Conservation (phyloP, 495 filamentous ascomycete species). For the Cryomyces antarcticus region DNA sequence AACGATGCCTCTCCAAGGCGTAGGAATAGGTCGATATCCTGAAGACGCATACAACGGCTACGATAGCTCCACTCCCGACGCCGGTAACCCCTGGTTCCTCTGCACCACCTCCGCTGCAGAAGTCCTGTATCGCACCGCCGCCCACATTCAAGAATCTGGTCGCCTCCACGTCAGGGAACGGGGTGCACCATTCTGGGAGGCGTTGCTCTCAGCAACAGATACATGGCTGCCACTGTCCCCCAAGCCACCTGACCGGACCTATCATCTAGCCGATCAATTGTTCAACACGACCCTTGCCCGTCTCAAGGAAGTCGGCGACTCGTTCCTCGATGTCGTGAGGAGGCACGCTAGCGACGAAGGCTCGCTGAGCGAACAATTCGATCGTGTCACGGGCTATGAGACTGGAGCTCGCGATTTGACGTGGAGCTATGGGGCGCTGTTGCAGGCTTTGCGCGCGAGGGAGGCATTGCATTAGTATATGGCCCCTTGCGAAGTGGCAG, state of each 20-base stretch:
- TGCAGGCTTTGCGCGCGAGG: conserved; percentile 9
- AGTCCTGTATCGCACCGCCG: conserved; percentile 13
- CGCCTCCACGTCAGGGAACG: conserved; percentile 10
- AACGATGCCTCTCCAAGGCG: neutral
- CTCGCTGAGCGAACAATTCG: conserved; percentile 21
- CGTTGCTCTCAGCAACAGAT: conserved; percentile 5
- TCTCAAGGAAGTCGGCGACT: conserved; percentile 15
- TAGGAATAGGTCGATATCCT: conserved; percentile 17
- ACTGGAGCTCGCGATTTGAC: conserved; percentile 21
- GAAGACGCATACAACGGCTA: conserved; percentile 26
- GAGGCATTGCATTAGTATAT: too few species aligned
- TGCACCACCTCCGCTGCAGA: conserved; percentile 20
- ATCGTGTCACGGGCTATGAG: conserved; percentile 17
- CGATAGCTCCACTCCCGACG: conserved; percentile 14
- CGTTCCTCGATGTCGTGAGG: conserved; percentile 18
- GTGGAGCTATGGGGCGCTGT: conserved; percentile 22
- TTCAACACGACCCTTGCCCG: conserved; percentile 12
- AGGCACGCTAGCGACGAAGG: conserved; percentile 15
- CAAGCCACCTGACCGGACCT: neutral
- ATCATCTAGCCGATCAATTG: conserved; percentile 5
- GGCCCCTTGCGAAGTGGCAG: too few species aligned
- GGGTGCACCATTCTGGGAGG: conserved; percentile 17
- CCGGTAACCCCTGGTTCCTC: conserved; percentile 28
- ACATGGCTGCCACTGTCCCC: neutral
- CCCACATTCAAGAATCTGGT: conserved; percentile 8